Base-by-base conservation (phyloP, 2,329 filamentous ascomycete genomes). In the Exophiala sp. region DNA sequence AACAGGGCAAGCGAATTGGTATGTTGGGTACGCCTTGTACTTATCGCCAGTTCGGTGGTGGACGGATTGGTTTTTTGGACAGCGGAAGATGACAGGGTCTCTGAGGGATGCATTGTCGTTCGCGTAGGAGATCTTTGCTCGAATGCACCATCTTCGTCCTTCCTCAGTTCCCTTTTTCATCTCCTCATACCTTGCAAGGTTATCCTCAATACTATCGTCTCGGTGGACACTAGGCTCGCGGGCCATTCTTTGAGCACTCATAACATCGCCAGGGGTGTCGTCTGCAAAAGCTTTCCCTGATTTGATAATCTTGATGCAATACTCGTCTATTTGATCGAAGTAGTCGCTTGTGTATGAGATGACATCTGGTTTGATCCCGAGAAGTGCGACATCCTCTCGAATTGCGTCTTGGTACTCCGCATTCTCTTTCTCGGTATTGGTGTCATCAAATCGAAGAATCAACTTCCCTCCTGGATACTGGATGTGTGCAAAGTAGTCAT, bases 391-490 rank as follows among this genome's bases (percentile, higher is more conserved):
- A 68, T 98, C 93, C 72, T 95, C 85, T 32, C 95, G 76, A 56
- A 98, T 98, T 3, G 89, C 80, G 70, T 97, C 89, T 67, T 97
- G 85, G 67, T 85, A 98, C 72, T 97, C 93, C 67, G 91, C 83
- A 74, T 95, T 96, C 76, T 98, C 93, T 69, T 97, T 97, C 53
- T 86, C 83, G 6, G 93, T 93, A 71, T 98, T 98, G 49, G 93
- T 98, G 65, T 98, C 93, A 66, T 98, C 93, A 64, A 98, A 93
- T 53, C 93, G 86, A 43, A 97, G 80, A 52, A 94, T 82, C 62
- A 98, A 77, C 63, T 85, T 94, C 38, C 59, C 62, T 63, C 93
- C 93, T 2, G 53, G 53, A 43, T 63, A 60, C 44, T 62, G 52
- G 40, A 59, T 59, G 43, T 65, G 63, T 10, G 63, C 63, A 46